Evolutionary conservation across 176 grass and related monocot genomes (phyloP).

Genomic region (Musa acuminata): DNA sequence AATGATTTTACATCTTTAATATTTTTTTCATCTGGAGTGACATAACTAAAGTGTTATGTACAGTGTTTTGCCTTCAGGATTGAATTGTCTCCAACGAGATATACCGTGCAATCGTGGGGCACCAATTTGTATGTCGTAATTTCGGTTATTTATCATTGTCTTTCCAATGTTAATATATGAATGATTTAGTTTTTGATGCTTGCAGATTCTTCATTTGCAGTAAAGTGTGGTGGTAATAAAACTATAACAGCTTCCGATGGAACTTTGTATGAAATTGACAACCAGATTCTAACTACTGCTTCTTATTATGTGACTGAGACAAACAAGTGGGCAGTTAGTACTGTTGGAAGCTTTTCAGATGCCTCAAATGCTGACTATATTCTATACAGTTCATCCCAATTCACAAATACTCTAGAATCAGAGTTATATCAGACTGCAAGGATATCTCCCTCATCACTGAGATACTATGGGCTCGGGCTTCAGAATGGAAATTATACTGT

Average conservation of each 20-base stretch:
- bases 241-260: too few species aligned
- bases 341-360: conserved; percentile 42
- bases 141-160: background rate
- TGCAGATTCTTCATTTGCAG: too few species aligned
- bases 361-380: conserved; percentile 33
- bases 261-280: too few species aligned
- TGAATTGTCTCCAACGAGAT: conserved; percentile 54
- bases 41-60: background rate
- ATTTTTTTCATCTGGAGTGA: background rate
- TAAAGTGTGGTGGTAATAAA: too few species aligned
- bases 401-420: conserved; percentile 54
- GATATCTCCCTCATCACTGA: conserved; percentile 71
- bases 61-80: conserved; percentile 17
- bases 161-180: too few species aligned
- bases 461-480: conserved; percentile 86
- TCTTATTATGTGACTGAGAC: too few species aligned
- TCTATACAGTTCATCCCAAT: conserved; percentile 36
- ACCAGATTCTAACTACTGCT: too few species aligned
- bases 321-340: too few species aligned
- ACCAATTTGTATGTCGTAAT: conserved; percentile 38
- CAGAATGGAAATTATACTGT: conserved; percentile 88
- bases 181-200: too few species aligned
- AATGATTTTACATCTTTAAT: background rate
- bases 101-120: conserved; percentile 42
- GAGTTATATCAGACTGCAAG: conserved; percentile 69